Evolutionary conservation across 768 basidiomycete genomes (phyloP).

Genomic region (Suillus subalutaceus): DNA sequence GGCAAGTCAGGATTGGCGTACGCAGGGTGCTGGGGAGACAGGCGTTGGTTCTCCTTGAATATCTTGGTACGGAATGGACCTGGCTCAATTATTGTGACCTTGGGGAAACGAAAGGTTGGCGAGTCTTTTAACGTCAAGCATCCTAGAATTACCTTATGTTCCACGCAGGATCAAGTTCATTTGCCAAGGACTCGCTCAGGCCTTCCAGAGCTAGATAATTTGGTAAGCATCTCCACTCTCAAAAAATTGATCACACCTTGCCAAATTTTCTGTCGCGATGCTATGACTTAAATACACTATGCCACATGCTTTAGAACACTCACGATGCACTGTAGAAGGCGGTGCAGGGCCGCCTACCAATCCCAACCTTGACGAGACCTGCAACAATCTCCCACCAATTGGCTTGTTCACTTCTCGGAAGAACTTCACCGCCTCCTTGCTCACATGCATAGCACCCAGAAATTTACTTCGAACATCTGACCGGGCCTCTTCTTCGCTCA

Average conservation of each 20-base stretch:
- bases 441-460: slow-evolving; percentile 38
- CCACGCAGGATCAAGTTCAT: slow-evolving; percentile 44
- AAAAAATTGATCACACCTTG: background rate
- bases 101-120: background rate
- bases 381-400: slow-evolving; percentile 40
- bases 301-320: slow-evolving; percentile 10
- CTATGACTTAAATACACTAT: background rate
- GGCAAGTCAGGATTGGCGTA: slow-evolving; percentile 11
- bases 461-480: slow-evolving; percentile 39
- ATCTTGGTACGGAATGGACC: slow-evolving; percentile 18
- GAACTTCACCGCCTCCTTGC: slow-evolving; percentile 31
- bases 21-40: slow-evolving; percentile 10
- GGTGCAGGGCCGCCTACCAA: slow-evolving; percentile 20
- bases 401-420: slow-evolving; percentile 44
- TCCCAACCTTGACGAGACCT: slow-evolving; percentile 39
- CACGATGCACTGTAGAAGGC: slow-evolving; percentile 33
- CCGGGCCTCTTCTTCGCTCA: slow-evolving; percentile 35
- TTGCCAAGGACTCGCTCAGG: slow-evolving; percentile 35
- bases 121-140: background rate
- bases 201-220: slow-evolving; percentile 33
- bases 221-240: background rate
- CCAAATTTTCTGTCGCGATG: slow-evolving; percentile 10
- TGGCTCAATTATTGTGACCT: slow-evolving; percentile 17
- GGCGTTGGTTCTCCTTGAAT: slow-evolving; percentile 4
- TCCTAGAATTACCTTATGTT: slow-evolving; percentile 38